Evolutionary conservation across 176 grass and related monocot genomes (phyloP).

Genomic region (Musa troglodytarum): DNA sequence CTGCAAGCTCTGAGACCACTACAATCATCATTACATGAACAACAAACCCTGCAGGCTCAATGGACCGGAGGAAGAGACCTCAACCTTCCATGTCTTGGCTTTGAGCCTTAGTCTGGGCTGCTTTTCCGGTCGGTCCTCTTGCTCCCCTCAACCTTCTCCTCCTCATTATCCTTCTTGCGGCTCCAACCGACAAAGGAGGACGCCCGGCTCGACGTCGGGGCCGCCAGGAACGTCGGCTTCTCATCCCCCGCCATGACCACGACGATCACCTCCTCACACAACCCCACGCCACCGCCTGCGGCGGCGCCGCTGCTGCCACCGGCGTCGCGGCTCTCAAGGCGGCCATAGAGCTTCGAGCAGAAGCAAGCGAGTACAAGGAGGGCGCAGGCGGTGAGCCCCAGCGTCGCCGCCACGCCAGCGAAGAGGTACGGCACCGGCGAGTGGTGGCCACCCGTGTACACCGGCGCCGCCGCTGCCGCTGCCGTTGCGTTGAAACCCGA

Average conservation of each 20-base stretch:
- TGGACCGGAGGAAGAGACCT: too few species aligned
- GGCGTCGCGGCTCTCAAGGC: slow-evolving; percentile 28
- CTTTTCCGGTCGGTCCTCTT: background rate
- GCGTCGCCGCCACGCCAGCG: slow-evolving; percentile 80
- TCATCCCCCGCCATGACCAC: slow-evolving; percentile 13
- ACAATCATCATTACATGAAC: too few species aligned
- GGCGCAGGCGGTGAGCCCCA: slow-evolving; percentile 85
- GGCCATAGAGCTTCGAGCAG: slow-evolving; percentile 89
- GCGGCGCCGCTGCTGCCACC: too few species aligned
- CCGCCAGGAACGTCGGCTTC: slow-evolving; percentile 11
- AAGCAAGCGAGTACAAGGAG: slow-evolving; percentile 90
- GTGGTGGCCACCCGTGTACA: slow-evolving; percentile 17
- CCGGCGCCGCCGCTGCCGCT: background rate
- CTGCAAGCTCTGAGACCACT: too few species aligned
- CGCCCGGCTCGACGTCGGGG: background rate
- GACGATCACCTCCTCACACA: background rate
- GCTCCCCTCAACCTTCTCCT: background rate
- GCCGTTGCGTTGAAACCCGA: background rate
- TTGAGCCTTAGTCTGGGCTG: background rate
- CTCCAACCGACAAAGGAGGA: too few species aligned
- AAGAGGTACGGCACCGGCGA: slow-evolving; percentile 96
- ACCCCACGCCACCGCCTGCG: too few species aligned
- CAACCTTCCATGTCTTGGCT: background rate
- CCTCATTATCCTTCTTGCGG: background rate
- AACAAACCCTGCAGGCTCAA: too few species aligned